Percentiles rank a stretch among this genome's conserved stretches.
Evolutionary conservation across 2,329 filamentous ascomycete genomes (phyloP).

Genomic region (Fusarium tanahbumbuense): DNA sequence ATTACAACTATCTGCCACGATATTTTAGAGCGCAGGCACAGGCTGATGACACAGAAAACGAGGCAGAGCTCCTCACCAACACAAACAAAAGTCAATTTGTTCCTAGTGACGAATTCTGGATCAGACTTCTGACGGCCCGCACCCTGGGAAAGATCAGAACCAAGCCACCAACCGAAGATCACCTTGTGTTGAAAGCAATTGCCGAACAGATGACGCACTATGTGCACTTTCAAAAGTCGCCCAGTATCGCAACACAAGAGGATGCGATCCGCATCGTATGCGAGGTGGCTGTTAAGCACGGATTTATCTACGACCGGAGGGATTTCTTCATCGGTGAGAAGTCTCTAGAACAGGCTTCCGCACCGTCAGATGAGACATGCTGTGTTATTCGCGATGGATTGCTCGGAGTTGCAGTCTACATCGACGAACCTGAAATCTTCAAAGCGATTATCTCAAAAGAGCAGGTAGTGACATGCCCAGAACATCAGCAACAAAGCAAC

Average conservation of each 20-base stretch:
- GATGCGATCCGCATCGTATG: background rate
- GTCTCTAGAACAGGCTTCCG: fast-evolving
- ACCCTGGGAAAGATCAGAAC: background rate
- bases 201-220: background rate
- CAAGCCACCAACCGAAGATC: background rate
- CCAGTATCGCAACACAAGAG: background rate
- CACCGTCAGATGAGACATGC: background rate
- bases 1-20: background rate
- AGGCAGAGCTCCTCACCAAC: fast-evolving
- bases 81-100: fast-evolving
- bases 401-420: background rate
- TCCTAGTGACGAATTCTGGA: background rate
- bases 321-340: background rate
- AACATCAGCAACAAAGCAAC: fast-evolving
- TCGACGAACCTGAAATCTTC: background rate
- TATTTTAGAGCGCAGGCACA: background rate
- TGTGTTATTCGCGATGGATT: background rate
- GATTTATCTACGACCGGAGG: background rate
- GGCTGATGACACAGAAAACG: fast-evolving
- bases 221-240: fast-evolving
- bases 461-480: background rate
- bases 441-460: background rate
- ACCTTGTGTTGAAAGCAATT: background rate
- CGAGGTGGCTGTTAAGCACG: conserved; percentile 1
- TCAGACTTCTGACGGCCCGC: background rate